Evolutionary conservation across 306 rosid genomes (phyloP), one percentile per base, ranked within the genome.

Genomic region (Prunus mume): DNA sequence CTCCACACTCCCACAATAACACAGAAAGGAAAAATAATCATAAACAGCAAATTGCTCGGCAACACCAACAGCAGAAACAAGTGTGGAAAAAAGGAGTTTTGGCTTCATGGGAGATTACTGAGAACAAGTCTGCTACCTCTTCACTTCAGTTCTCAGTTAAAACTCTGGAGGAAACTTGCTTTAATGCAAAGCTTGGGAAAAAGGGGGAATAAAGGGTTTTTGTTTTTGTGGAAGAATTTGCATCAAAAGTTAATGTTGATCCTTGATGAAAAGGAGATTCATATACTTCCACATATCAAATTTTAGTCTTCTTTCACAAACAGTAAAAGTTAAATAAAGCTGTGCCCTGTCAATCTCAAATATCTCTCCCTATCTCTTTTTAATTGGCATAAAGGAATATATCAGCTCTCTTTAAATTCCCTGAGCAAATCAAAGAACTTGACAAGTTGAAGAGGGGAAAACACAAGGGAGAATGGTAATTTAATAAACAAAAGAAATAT

Each of bases 41-140:
- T 38, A 38, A 38, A 38, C 43, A 7, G 43, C 43, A 38, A 38
- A 38, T 38, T 38, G 43, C 43, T 38, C 9, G 7, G 9, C 43
- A 38, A 34, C 74, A 55, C 65, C 62, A 46, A 65, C 67, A 60
- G 82, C 61, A 3, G 30, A 66, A 77, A 73, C 6, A 43, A 20
- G 54, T 13, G 10, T 13, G 54, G n/a, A 17, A 19, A 72, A 38
- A 38, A 38, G 67, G 64, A 25, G 43, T 69, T 75, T 82, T 58
- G 73, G 61, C 55, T 79, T 78, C 88, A 73, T 83, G 76, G 80
- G 79, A 82, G 72, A 66, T 62, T 43, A 73, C 85, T 83, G 63
- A 78, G 84, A 80, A 81, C 81, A 87, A 24, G 91, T 76, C 90
- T 85, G 86, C 72, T 4, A 19, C 68, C 68, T 27, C 69, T 24